A percentile compares a stretch with the other conserved stretches of the same genome.
phyloP scores from a whole-genome alignment of 1,284 basidiomycete species.

The Takashimella koratensis region DNA sequence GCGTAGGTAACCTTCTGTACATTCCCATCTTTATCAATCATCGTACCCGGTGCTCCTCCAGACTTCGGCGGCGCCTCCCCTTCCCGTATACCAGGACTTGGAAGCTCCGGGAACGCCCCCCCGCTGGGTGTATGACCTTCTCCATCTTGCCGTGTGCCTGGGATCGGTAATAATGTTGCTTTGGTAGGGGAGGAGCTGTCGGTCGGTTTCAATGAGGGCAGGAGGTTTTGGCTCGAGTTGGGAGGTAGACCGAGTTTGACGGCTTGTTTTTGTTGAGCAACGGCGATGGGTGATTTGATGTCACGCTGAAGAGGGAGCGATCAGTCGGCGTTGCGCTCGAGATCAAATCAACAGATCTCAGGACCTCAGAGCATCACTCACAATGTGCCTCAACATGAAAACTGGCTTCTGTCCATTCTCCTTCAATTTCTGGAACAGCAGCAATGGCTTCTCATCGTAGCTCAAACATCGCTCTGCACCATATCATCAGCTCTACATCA shows the following conservation, averaged over 20 bases:
- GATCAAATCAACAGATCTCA: not conserved
- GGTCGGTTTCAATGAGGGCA: conserved; percentile 34
- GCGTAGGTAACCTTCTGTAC: conserved; percentile 48
- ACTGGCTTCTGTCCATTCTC: conserved; percentile 96
- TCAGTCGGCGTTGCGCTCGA: no score
- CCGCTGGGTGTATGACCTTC: conserved; percentile 27
- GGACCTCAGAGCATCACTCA: conserved; percentile 40
- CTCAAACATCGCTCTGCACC: conserved; percentile 82
- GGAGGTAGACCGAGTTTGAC: conserved; percentile 38
- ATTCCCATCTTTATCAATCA: conserved; percentile 41
- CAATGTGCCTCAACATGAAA: conserved; percentile 98
- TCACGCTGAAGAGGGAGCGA: conserved; percentile 53
- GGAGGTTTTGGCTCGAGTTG: conserved; percentile 23
- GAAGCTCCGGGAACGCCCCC: conserved; percentile 40
- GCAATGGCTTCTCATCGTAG: conserved; percentile 95
- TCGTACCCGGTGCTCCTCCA: conserved; percentile 13
- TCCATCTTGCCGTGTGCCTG: conserved; percentile 12
- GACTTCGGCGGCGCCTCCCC: conserved; percentile 13
- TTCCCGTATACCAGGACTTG: conserved; percentile 38
- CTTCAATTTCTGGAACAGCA: conserved; percentile 95
- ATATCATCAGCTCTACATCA: conserved; percentile 1
- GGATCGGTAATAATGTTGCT: conserved; percentile 11
- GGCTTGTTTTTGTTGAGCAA: conserved; percentile 90
- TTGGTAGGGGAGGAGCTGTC: conserved; percentile 35
- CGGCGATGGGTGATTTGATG: conserved; percentile 91